Conservation (phyloP, 2,329 filamentous ascomycete genomes). For the Epichloe baconii region DNA sequence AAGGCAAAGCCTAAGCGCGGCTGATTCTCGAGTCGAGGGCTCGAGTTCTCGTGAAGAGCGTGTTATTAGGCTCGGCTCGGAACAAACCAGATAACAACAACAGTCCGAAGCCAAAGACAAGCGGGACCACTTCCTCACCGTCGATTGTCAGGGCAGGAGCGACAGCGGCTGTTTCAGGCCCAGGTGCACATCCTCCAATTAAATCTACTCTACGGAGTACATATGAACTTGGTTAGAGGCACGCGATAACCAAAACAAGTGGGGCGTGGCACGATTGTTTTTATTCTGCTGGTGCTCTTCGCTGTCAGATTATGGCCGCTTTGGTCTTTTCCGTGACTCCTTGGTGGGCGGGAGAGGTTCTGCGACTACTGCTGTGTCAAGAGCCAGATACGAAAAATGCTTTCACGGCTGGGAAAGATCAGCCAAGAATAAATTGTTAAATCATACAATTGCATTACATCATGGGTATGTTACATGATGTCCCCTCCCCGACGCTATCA, state of each 20-base stretch:
- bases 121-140: neutral
- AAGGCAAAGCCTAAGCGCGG: neutral
- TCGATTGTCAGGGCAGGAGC: neutral
- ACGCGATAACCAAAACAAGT: too few species aligned
- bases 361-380: neutral
- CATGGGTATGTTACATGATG: too few species aligned
- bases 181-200: neutral
- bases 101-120: too few species aligned
- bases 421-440: too few species aligned
- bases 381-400: neutral
- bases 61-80: too few species aligned
- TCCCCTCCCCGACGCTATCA: too few species aligned
- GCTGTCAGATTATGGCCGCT: neutral
- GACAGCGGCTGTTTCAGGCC: conserved; percentile 9
- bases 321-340: neutral
- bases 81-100: too few species aligned
- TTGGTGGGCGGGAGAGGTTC: neutral
- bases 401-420: neutral
- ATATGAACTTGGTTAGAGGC: too few species aligned
- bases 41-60: neutral
- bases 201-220: neutral
- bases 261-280: too few species aligned
- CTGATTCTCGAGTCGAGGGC: neutral
- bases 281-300: too few species aligned
- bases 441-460: too few species aligned